Evolutionary conservation across 176 grass and related monocot species (phyloP).

Genomic region (Stipa capillata): DNA sequence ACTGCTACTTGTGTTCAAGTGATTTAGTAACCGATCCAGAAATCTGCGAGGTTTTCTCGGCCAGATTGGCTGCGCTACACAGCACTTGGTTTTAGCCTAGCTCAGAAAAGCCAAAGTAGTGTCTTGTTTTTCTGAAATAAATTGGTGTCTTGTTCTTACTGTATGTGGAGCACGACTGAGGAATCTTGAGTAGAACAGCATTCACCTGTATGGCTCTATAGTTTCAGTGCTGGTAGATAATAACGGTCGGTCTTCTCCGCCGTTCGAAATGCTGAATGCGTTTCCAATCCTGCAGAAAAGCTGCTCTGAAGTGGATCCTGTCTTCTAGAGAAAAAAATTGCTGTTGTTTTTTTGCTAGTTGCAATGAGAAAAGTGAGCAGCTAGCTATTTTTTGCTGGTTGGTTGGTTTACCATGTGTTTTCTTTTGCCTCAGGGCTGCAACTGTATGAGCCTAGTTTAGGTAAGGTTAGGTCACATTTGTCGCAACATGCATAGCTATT

Average conservation of each 20-base stretch:
- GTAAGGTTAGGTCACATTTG: too few species aligned
- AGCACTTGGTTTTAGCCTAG: not conserved
- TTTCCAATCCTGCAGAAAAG: not conserved
- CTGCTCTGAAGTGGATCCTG: not conserved
- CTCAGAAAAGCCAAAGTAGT: not conserved
- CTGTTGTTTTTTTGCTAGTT: accelerated
- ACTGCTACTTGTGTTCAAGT: not conserved
- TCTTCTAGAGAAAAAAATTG: not conserved
- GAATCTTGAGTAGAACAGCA: not conserved
- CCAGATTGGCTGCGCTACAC: too few species aligned
- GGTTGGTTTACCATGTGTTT: not conserved
- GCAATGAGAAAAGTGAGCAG: not conserved
- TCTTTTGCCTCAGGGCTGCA: too few species aligned
- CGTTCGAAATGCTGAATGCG: not conserved
- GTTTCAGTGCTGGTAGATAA: not conserved
- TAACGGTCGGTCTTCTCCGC: not conserved
- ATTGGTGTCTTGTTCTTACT: not conserved
- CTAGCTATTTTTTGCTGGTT: not conserved
- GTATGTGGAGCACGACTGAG: not conserved
- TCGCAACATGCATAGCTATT: too few species aligned
- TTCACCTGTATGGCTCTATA: not conserved
- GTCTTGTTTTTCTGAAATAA: not conserved
- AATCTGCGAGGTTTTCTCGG: too few species aligned
- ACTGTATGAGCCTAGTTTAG: too few species aligned
- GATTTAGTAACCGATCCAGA: not conserved